phyloP scores from a whole-genome alignment of 2,329 filamentous ascomycete genomes.

The Fusarium citri region DNA sequence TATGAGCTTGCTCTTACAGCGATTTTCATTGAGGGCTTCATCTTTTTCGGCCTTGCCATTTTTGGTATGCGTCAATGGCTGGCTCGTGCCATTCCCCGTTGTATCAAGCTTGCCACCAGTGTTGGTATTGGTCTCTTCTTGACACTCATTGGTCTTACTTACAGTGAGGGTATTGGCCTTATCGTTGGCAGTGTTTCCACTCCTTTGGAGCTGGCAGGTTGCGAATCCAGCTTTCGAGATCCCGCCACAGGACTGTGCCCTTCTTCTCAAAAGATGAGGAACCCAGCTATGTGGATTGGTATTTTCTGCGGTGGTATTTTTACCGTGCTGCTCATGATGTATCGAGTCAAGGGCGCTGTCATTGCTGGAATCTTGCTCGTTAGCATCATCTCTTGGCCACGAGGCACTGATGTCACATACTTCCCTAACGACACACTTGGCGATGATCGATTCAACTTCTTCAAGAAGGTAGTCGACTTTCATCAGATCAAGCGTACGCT shows the following conservation, averaged over 20 bases:
- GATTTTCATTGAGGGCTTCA: conserved; percentile 88
- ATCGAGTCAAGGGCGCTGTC: conserved; percentile 87
- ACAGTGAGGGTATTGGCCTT: conserved; percentile 84
- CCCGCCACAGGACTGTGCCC: conserved; percentile 64
- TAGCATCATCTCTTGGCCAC: conserved; percentile 89
- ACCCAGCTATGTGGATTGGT: conserved; percentile 85
- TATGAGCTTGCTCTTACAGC: conserved; percentile 84
- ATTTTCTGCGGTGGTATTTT: conserved; percentile 88
- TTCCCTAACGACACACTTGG: conserved; percentile 80
- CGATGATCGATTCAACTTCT: conserved; percentile 81
- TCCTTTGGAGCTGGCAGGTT: conserved; percentile 81
- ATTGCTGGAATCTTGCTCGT: conserved; percentile 86
- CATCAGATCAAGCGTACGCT: conserved; percentile 78
- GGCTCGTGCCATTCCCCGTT: conserved; percentile 82
- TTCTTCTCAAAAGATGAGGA: conserved; percentile 78
- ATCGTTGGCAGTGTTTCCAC: conserved; percentile 76
- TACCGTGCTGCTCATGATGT: conserved; percentile 84
- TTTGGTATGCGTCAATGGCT: conserved; percentile 90
- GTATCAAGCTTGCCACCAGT: conserved; percentile 87
- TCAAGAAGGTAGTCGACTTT: conserved; percentile 88
- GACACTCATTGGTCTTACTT: conserved; percentile 80
- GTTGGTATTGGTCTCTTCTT: conserved; percentile 89
- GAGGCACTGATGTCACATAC: conserved; percentile 79
- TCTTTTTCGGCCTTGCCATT: conserved; percentile 83
- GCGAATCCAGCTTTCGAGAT: conserved; percentile 57